These are phyloP conservation scores for Malassezia pachydermatis DNA, from an alignment of 1,284 basidiomycete species.

Conservation along the genomic window DNA sequence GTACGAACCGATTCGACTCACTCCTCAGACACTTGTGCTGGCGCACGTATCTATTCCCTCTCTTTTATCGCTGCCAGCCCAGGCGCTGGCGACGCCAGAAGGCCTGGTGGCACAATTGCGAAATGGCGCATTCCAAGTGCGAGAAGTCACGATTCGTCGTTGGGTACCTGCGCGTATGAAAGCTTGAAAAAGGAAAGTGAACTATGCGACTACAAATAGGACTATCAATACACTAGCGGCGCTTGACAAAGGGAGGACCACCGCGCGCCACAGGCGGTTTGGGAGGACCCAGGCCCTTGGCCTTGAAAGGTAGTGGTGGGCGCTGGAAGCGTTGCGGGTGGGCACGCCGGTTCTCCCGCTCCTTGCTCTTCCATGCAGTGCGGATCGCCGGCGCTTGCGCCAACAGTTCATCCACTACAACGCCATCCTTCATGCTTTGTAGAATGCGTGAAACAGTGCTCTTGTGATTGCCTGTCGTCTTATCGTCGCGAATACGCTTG, in stretches of 20 bases:
- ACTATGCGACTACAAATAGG: not conserved
- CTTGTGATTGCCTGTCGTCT: conserved; percentile 40
- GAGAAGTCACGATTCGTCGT: conserved; percentile 73
- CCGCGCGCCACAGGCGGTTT: conserved; percentile 2
- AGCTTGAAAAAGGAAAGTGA: conserved; percentile 57
- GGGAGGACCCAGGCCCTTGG: conserved; percentile 4
- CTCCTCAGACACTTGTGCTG: conserved; percentile 36
- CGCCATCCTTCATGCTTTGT: conserved; percentile 39
- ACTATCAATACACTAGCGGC: not conserved
- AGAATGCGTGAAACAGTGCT: conserved; percentile 39
- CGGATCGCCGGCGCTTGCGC: conserved; percentile 28
- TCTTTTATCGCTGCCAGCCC: conserved; percentile 51
- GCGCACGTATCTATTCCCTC: conserved; percentile 39
- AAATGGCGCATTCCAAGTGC: conserved; percentile 55
- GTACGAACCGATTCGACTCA: conserved; percentile 1
- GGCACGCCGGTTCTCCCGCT: conserved; percentile 16
- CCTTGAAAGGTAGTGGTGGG: not conserved
- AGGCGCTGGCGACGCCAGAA: conserved; percentile 31
- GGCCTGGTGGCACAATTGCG: conserved; percentile 56
- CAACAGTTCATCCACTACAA: conserved; percentile 25
- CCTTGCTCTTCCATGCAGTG: conserved; percentile 32
- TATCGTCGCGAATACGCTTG: conserved; percentile 43
- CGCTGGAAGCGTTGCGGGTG: not conserved
- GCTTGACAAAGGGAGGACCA: conserved; percentile 8
- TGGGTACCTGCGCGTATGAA: conserved; percentile 87